Base-by-base conservation (phyloP, 2,329 filamentous ascomycete genomes). In the Zasmidium citrigriseum region DNA sequence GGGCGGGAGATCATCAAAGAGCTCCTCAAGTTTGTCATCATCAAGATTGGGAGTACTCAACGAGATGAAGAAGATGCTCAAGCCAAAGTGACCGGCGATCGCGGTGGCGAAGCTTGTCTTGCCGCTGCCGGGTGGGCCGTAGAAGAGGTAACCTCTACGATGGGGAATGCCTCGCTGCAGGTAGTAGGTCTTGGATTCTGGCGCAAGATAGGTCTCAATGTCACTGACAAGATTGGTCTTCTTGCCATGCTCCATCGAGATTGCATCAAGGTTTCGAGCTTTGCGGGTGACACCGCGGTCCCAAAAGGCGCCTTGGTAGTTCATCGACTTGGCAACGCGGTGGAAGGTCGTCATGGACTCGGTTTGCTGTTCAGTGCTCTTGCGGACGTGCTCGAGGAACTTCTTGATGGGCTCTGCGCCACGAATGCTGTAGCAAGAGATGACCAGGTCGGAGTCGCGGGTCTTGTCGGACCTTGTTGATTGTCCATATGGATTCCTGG, bases 1-100 rank as follows among this genome's bases (percentile, higher is more conserved):
- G 54, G 91, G 96, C 68, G 93, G 87, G 11, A 95, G 93, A 91
- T 96, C 96, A 78, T 97, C 93, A 75, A 99, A 98, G 2, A 98
- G 84, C 78, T 96, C 92, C 69, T 93, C 87, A 21, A 99, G 93
- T 91, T 96, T 97, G 69, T 92, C 86, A 7, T 95, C 95, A 73
- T 97, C 97, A 78, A 98, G 93, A 3, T 96, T 92, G 70, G 97
- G 80, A 75, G 97, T 93, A 70, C 90, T 95, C 65, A 95, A 93
- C 74, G 97, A 97, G 71, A 98, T 92, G 73, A 93, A 86, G 75
- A 97, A 97, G 74, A 98, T 96, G 22, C 93, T 96, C 25, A 95
- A 93, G 72, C 97, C 93, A 64, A 93, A 98, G 79, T 95, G 82
- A 80, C 98, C 98, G 71, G 95, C 93, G 29, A 98, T 92, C 22